These are phyloP conservation scores for Tylopilus vinaceipallidus DNA, from an alignment of 768 basidiomycete species.

Conservation along the genomic window DNA sequence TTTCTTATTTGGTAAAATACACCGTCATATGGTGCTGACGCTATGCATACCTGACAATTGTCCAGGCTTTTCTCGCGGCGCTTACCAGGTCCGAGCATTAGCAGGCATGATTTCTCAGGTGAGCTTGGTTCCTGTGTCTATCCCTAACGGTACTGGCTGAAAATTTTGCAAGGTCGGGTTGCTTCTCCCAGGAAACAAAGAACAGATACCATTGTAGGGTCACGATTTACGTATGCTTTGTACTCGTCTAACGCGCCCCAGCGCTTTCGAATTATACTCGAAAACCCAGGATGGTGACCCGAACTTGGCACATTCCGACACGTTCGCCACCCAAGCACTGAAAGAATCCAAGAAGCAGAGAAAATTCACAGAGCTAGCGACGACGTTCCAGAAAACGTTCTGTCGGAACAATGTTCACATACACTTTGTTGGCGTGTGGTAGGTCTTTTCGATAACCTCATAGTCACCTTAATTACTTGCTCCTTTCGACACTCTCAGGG, in stretches of 20 bases:
- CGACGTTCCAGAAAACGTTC: constrained; percentile 34
- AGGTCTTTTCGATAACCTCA: constrained; percentile 2
- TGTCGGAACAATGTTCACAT: constrained; percentile 28
- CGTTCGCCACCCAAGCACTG: neutral
- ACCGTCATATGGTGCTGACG: neutral
- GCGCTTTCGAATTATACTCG: constrained; percentile 41
- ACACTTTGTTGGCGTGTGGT: constrained; percentile 47
- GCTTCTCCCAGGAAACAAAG: constrained; percentile 38
- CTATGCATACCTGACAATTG: neutral
- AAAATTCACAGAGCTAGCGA: constrained; percentile 20
- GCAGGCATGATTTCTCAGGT: constrained; percentile 42
- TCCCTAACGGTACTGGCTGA: neutral
- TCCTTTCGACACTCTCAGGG: too few species aligned
- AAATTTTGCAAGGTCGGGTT: constrained; percentile 32
- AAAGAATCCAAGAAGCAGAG: constrained; percentile 12
- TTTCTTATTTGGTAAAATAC: neutral
- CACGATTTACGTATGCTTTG: neutral
- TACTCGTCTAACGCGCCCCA: constrained; percentile 8
- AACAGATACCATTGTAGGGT: constrained; percentile 40
- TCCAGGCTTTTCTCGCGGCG: constrained; percentile 47
- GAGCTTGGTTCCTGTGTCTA: neutral
- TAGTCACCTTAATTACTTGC: too few species aligned
- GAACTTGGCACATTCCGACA: constrained; percentile 7
- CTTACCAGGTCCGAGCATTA: constrained; percentile 39
- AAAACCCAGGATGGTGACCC: constrained; percentile 22